Percentiles rank a stretch among this genome's conserved stretches.
Evolutionary conservation across 345 rosid genomes (phyloP).

Genomic region (Populus davidiana): DNA sequence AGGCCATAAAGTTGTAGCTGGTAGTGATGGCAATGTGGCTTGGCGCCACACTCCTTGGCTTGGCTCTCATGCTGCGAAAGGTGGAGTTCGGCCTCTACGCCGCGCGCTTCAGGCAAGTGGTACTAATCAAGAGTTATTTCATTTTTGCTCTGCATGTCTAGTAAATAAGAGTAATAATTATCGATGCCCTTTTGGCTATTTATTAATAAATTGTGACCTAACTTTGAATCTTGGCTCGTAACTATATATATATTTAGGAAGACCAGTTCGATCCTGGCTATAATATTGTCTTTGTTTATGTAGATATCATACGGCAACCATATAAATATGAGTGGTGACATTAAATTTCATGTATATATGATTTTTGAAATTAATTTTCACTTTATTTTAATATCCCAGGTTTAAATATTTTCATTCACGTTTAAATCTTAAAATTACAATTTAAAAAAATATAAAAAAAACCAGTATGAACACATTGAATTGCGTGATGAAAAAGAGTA

Average conservation of each 20-base stretch:
- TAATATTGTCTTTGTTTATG: neutral
- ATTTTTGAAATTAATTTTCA: too few relatives aligned
- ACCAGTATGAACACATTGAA: too few relatives aligned
- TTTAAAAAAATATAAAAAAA: too few relatives aligned
- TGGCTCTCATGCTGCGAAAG: slow-evolving; percentile 79
- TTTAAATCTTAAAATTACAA: too few relatives aligned
- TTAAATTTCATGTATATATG: too few relatives aligned
- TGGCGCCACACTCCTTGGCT: slow-evolving; percentile 99
- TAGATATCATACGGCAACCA: too few relatives aligned
- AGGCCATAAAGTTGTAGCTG: slow-evolving; percentile 79
- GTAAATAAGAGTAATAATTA: neutral
- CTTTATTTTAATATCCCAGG: too few relatives aligned
- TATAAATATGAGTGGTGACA: too few relatives aligned
- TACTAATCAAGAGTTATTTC: neutral
- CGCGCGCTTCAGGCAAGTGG: slow-evolving; percentile 84
- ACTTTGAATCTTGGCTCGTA: neutral
- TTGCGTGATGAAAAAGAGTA: too few relatives aligned
- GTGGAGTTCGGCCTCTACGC: slow-evolving; percentile 79
- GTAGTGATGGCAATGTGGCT: slow-evolving; percentile 76
- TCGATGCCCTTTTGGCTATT: neutral
- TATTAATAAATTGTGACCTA: neutral
- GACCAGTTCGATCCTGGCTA: neutral
- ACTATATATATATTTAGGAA: neutral
- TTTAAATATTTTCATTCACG: too few relatives aligned
- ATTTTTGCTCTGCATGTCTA: neutral